These are phyloP conservation scores for Microthlaspi erraticum DNA, from an alignment of 345 rosid genomes.

Conservation along the genomic window DNA sequence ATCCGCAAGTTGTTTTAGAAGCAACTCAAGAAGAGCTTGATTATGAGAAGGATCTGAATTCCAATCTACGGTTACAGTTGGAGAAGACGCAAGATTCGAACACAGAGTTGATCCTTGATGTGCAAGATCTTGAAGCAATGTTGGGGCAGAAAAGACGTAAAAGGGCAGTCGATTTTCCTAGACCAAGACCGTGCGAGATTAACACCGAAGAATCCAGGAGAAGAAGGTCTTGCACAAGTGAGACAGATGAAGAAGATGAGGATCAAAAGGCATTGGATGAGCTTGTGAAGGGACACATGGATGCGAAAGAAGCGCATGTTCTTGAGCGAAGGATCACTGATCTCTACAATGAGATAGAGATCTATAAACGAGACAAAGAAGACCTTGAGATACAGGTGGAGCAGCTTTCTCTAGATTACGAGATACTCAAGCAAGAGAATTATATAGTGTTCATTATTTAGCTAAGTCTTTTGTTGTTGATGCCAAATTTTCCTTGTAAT, in stretches of 20 bases:
- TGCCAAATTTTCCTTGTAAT: slow-evolving; percentile 10
- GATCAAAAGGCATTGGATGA: slow-evolving; percentile 49
- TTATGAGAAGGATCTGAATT: slow-evolving; percentile 71
- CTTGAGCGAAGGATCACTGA: slow-evolving; percentile 64
- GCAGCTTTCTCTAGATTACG: slow-evolving; percentile 66
- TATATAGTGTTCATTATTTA: slow-evolving; percentile 19
- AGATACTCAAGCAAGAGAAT: slow-evolving; percentile 74
- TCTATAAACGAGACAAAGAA: slow-evolving; percentile 62
- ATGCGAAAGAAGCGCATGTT: slow-evolving; percentile 54
- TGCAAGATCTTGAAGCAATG: slow-evolving; percentile 80
- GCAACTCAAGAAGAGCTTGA: slow-evolving; percentile 72
- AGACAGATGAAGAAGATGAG: slow-evolving; percentile 45
- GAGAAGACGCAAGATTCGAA: slow-evolving; percentile 84
- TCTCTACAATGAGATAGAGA: slow-evolving; percentile 65
- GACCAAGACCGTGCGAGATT: slow-evolving; percentile 34
- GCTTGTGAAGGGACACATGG: slow-evolving; percentile 51
- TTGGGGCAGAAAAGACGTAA: slow-evolving; percentile 59
- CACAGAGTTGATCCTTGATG: slow-evolving; percentile 76
- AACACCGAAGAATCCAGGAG: slow-evolving; percentile 39
- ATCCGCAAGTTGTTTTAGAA: slow-evolving; percentile 56
- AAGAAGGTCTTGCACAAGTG: slow-evolving; percentile 43
- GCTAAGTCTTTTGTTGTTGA: slow-evolving; percentile 1
- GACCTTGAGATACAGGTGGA: slow-evolving; percentile 79
- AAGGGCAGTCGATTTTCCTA: slow-evolving; percentile 47
- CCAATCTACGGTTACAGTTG: slow-evolving; percentile 69